These are phyloP conservation scores for Trypanosoma congolense DNA, from an alignment of 208 protist genomes.

Conservation along the genomic window DNA sequence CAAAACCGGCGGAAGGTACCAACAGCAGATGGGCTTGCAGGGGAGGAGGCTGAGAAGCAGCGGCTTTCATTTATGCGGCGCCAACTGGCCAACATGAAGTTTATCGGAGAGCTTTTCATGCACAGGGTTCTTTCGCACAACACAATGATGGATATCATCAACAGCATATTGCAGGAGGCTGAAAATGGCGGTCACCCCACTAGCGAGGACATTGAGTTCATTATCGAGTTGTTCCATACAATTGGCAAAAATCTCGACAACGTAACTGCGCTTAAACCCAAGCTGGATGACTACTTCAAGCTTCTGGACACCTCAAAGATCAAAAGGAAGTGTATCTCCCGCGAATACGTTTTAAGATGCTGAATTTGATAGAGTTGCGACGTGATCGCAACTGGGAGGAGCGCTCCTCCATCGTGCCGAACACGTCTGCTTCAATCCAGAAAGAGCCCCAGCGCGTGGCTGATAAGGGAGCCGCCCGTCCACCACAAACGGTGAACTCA, in stretches of 20 bases:
- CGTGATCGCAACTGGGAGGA: slow-evolving; percentile 26
- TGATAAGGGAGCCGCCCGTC: slow-evolving; percentile 1
- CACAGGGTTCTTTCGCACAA: slow-evolving; percentile 56
- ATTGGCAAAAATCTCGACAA: slow-evolving; percentile 67
- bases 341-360: slow-evolving; percentile 86
- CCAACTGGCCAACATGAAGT: slow-evolving; percentile 85
- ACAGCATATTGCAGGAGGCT: slow-evolving; percentile 44
- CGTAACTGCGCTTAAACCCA: slow-evolving; percentile 30
- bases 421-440: slow-evolving; percentile 4
- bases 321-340: slow-evolving; percentile 53
- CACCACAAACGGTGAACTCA: slow-evolving; percentile 5
- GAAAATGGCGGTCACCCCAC: slow-evolving; percentile 41
- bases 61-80: slow-evolving; percentile 70
- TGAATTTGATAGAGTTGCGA: slow-evolving; percentile 84
- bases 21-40: slow-evolving; percentile 25
- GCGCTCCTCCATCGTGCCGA: slow-evolving; percentile 13
- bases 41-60: slow-evolving; percentile 61
- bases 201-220: slow-evolving; percentile 75
- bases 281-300: slow-evolving; percentile 55
- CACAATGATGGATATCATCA: slow-evolving; percentile 71
- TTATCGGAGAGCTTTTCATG: slow-evolving; percentile 83
- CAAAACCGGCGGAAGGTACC: slow-evolving; percentile 25
- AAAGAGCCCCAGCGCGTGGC: slow-evolving; percentile 11
- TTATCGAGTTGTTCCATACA: slow-evolving; percentile 68
- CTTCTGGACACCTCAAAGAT: slow-evolving; percentile 44